These are phyloP conservation scores for Trichophyton verrucosum DNA, from an alignment of 2,329 filamentous ascomycete species.

Conservation along the genomic window DNA sequence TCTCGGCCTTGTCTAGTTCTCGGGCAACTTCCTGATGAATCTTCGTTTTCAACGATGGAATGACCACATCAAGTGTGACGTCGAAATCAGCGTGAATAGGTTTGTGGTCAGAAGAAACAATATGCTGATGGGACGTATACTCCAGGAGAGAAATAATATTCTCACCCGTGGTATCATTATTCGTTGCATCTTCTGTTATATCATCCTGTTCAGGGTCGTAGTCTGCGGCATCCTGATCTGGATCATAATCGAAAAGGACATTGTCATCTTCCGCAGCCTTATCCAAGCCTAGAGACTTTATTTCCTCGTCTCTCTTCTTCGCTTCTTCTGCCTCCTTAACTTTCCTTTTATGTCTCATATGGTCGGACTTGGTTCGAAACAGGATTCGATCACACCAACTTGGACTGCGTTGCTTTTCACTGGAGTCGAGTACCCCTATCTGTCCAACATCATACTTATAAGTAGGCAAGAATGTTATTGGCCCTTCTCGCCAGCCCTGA, in stretches of 20 bases:
- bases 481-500: constrained; percentile 83
- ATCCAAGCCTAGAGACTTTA: constrained; percentile 68
- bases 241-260: constrained; percentile 82
- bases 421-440: constrained; percentile 82
- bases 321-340: constrained; percentile 53
- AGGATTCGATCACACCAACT: constrained; percentile 97
- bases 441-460: constrained; percentile 98
- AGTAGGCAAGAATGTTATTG: constrained; percentile 78
- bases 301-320: constrained; percentile 65
- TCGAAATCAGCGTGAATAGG: constrained; percentile 74
- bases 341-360: constrained; percentile 51
- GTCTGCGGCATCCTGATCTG: constrained; percentile 56
- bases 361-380: constrained; percentile 64
- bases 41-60: constrained; percentile 69
- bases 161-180: constrained; percentile 18
- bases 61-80: constrained; percentile 73
- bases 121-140: constrained; percentile 78
- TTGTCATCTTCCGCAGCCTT: constrained; percentile 63
- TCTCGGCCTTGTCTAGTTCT: constrained; percentile 81
- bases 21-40: constrained; percentile 77
- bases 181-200: constrained; percentile 17
- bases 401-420: constrained; percentile 81
- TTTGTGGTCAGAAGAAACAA: constrained; percentile 92
- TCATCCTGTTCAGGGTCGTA: constrained; percentile 37
- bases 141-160: constrained; percentile 47